phyloP scores from a whole-genome alignment of 2,329 filamentous ascomycete species.

The Beauveria scarabaeidicola region DNA sequence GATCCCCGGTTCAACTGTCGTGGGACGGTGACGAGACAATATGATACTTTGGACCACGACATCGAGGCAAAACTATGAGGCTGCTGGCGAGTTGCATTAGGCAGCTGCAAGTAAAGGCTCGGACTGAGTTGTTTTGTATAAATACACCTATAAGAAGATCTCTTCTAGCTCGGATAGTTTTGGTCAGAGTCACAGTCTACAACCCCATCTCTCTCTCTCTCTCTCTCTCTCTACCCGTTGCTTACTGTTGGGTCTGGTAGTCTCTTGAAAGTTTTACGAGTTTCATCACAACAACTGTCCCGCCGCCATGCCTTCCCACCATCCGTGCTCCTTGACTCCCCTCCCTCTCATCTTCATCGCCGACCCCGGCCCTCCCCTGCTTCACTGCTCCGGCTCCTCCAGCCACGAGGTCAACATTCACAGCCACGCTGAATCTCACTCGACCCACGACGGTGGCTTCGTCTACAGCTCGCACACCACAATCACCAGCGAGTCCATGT shows the following conservation, averaged over 20 bases:
- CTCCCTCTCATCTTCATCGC: neutral
- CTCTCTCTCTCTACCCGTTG: no score
- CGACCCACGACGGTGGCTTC: neutral
- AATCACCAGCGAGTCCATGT: neutral
- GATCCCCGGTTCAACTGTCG: neutral
- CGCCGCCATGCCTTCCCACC: no score
- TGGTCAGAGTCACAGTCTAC: no score
- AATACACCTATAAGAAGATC: neutral
- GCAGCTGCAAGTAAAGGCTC: neutral
- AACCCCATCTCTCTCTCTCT: no score
- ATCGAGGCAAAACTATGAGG: neutral
- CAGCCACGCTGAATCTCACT: neutral
- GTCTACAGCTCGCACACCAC: neutral
- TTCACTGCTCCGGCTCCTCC: neutral
- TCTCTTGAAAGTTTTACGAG: no score
- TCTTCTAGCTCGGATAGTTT: no score
- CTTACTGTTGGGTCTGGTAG: no score
- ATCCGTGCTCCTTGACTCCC: no score
- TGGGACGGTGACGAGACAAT: neutral
- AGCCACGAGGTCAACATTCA: neutral
- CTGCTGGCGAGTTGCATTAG: neutral
- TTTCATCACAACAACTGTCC: no score
- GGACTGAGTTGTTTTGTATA: neutral
- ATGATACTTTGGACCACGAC: neutral
- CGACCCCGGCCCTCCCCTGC: no score